Conservation (phyloP, 192 early-diverging fungal species). For the Linderina pennispora region DNA sequence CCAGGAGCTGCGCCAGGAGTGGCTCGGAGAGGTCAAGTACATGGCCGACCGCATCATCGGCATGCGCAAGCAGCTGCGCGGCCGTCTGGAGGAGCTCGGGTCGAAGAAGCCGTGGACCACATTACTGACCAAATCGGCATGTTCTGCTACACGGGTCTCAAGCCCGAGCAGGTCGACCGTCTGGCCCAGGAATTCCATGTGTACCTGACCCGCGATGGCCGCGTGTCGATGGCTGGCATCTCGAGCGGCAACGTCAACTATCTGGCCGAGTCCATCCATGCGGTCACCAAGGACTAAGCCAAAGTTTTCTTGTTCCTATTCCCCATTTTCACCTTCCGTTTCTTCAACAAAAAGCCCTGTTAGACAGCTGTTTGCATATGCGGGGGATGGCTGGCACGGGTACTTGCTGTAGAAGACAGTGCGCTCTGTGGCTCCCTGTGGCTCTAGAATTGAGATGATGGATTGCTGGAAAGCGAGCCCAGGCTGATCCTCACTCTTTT, state of each 20-base stretch:
- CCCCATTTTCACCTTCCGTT: not conserved
- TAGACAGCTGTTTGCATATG: too few species aligned
- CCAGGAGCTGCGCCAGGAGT: slow-evolving; percentile 75
- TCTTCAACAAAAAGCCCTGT: too few species aligned
- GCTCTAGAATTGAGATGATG: too few species aligned
- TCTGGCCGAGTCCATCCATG: slow-evolving; percentile 92
- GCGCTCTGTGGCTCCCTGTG: too few species aligned
- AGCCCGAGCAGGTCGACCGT: slow-evolving; percentile 78
- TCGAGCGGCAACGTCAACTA: slow-evolving; percentile 90
- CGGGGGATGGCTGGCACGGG: too few species aligned
- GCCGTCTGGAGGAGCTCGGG: slow-evolving; percentile 77
- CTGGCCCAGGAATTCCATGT: slow-evolving; percentile 80
- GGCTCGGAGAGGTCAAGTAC: slow-evolving; percentile 85
- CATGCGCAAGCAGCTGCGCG: slow-evolving; percentile 77
- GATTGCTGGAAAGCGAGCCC: too few species aligned
- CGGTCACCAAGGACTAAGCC: slow-evolving; percentile 72
- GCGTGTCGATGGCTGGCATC: slow-evolving; percentile 97
- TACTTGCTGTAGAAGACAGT: too few species aligned
- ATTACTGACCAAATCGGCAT: slow-evolving; percentile 96
- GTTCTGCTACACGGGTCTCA: slow-evolving; percentile 97
- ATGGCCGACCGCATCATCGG: slow-evolving; percentile 97
- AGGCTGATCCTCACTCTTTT: too few species aligned
- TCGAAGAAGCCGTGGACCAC: slow-evolving; percentile 80
- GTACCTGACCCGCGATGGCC: slow-evolving; percentile 91
- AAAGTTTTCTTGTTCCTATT: not conserved